phyloP scores from a whole-genome alignment of 164 flowering plant species.

The Aristolochia californica region DNA sequence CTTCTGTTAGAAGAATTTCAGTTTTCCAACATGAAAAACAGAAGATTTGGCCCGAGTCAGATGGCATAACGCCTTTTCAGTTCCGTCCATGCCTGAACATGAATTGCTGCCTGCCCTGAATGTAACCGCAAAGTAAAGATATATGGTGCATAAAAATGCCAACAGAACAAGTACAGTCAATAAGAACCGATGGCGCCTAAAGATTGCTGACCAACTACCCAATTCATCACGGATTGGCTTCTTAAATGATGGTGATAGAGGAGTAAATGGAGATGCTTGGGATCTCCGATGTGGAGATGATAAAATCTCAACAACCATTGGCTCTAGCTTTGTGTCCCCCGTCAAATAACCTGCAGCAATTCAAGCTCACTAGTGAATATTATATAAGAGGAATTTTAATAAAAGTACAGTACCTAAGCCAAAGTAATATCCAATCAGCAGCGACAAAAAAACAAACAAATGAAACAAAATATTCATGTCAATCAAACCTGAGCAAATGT shows the following conservation, averaged over 20 bases:
- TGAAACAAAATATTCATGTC: too few species aligned
- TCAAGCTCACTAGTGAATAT: too few species aligned
- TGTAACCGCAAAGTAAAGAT: slow-evolving; percentile 76
- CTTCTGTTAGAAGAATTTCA: slow-evolving; percentile 34
- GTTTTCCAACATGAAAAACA: slow-evolving; percentile 29
- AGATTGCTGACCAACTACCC: slow-evolving; percentile 43
- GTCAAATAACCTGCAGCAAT: background rate
- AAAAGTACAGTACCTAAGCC: too few species aligned
- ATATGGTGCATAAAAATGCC: slow-evolving; percentile 52
- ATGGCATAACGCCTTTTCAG: slow-evolving; percentile 39
- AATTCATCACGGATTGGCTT: slow-evolving; percentile 40
- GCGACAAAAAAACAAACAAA: too few species aligned
- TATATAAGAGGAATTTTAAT: too few species aligned
- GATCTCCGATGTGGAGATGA: slow-evolving; percentile 42
- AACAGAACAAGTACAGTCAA: slow-evolving; percentile 50
- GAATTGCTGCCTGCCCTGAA: slow-evolving; percentile 32
- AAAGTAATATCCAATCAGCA: too few species aligned
- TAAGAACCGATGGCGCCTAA: slow-evolving; percentile 63
- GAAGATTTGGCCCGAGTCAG: slow-evolving; percentile 35
- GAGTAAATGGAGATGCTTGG: slow-evolving; percentile 18
- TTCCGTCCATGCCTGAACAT: slow-evolving; percentile 45
- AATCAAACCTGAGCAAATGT: too few species aligned
- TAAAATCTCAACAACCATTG: slow-evolving; percentile 39
- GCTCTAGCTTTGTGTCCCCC: background rate
- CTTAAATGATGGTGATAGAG: slow-evolving; percentile 28